Evolutionary conservation across 257 asterid genomes (phyloP).

Genomic region (Marsdenia floribunda): DNA sequence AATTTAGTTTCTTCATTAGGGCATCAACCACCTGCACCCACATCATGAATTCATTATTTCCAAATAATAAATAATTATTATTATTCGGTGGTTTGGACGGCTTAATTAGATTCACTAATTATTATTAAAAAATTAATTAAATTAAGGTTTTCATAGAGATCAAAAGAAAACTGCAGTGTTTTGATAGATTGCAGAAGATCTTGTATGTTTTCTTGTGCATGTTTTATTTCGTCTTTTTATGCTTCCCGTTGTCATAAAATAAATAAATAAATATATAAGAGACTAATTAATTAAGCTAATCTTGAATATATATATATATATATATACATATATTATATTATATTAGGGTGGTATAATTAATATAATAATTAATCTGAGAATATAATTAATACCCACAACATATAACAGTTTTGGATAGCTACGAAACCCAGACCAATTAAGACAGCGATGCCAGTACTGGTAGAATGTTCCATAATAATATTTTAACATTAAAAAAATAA

Average conservation of each 20-base stretch:
- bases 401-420: conserved; percentile 2
- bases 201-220: conserved; percentile 33
- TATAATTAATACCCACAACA: background rate
- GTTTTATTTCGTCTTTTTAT: conserved; percentile 27
- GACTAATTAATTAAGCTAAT: conserved; percentile 2
- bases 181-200: conserved; percentile 33
- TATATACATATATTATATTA: background rate
- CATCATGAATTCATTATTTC: background rate
- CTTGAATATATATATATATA: background rate
- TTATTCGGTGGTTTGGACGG: conserved; percentile 22
- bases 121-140: background rate
- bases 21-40: conserved; percentile 49
- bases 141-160: conserved; percentile 16
- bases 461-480: conserved; percentile 25
- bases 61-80: too few relatives aligned
- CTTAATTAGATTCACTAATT: conserved; percentile 6
- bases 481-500: conserved; percentile 2
- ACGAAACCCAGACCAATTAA: conserved; percentile 8
- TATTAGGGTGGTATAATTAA: background rate
- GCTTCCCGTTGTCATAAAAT: background rate
- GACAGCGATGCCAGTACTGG: conserved; percentile 26
- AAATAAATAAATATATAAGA: background rate
- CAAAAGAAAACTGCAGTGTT: conserved; percentile 1
- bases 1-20: conserved; percentile 40
- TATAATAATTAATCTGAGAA: too few relatives aligned